Evolutionary conservation across 768 basidiomycete species (phyloP), one percentile per base, ranked within the genome.

Genomic region (Lactarius sanguifluus): DNA sequence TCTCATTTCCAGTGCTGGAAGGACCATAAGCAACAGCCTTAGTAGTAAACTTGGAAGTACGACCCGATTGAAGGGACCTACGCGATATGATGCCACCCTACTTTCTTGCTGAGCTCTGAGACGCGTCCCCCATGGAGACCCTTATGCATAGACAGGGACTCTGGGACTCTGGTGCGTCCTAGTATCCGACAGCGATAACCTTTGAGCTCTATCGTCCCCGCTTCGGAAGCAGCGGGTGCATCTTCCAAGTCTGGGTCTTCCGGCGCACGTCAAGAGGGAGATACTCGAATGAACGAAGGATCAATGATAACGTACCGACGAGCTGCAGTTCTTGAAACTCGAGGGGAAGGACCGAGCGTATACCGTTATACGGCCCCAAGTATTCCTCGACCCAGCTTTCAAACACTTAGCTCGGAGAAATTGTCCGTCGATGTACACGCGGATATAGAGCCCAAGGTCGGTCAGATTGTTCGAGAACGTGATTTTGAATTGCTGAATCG

Each of bases 91-190:
- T 67, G 66, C 66, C 66, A 67, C 34, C 66, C 66, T 13, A 62
- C 62, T 52, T 67, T 67, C 57, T 67, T 67, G 57, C 66, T 67
- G 40, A 41, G 61, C 34, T 67, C 62, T 23, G 66, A 67, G 34
- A 67, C 58, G 15, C 65, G 61, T 18, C 66, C 62, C 10, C 12
- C 0, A 41, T 59, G 62, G 23, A 67, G 20, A 23, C n/a, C 52
- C 1, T 55, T 3, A 1, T 2, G 2, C 13, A 5, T 0, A 20
- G 18, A 5, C 10, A 1, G 10, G 2, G 13, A 1, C 3, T 0
- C 2, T 16, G 32, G 12, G 13, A n/a, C 18, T 2, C 12, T 5
- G 9, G 16, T n/a, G 25, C 9, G 23, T 12, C 2, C 36, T 38
- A 38, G 2, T 50, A 16, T 16, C 25, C 7, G 32, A 57, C 57